A percentile compares a stretch with the other conserved stretches of the same genome.
These are phyloP conservation scores for Mucor circinelloides DNA, from an alignment of 371 early-diverging fungal genomes.

Conservation along the genomic window DNA sequence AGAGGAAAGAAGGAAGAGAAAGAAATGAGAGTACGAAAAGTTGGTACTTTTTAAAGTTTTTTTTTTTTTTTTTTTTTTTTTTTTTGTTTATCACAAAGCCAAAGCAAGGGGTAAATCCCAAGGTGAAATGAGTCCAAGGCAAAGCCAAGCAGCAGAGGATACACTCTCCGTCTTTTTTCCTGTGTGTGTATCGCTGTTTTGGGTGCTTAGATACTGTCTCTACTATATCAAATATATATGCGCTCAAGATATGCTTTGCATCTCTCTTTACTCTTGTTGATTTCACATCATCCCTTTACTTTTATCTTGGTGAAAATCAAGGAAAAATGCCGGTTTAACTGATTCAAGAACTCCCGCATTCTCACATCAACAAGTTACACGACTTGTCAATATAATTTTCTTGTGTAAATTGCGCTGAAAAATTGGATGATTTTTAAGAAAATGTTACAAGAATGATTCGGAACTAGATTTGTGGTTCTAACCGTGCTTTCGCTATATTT, in stretches of 20 bases:
- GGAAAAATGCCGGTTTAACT: slow-evolving; percentile 2
- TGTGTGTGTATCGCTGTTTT: not conserved
- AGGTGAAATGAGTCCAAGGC: not conserved
- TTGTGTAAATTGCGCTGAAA: not conserved
- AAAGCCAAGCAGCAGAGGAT: not conserved
- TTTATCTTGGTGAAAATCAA: not conserved
- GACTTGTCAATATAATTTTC: slow-evolving; percentile 15
- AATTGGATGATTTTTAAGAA: not conserved
- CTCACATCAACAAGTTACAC: slow-evolving; percentile 15
- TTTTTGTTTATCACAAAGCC: slow-evolving; percentile 7
- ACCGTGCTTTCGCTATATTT: slow-evolving; percentile 21
- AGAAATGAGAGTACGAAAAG: not conserved
- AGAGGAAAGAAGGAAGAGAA: slow-evolving; percentile 6
- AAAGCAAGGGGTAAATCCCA: not conserved
- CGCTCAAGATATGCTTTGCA: not conserved
- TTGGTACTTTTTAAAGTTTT: not conserved
- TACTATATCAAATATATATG: not conserved
- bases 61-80: slow-evolving; percentile 1
- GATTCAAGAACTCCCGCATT: slow-evolving; percentile 5
- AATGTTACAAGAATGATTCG: not conserved
- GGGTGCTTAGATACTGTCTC: slow-evolving; percentile 13
- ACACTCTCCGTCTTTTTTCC: not conserved
- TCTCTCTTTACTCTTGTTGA: not conserved
- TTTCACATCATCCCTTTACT: not conserved
- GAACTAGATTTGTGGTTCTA: not conserved